Conservation (phyloP, 306 rosid genomes). For the Urtica urens region DNA sequence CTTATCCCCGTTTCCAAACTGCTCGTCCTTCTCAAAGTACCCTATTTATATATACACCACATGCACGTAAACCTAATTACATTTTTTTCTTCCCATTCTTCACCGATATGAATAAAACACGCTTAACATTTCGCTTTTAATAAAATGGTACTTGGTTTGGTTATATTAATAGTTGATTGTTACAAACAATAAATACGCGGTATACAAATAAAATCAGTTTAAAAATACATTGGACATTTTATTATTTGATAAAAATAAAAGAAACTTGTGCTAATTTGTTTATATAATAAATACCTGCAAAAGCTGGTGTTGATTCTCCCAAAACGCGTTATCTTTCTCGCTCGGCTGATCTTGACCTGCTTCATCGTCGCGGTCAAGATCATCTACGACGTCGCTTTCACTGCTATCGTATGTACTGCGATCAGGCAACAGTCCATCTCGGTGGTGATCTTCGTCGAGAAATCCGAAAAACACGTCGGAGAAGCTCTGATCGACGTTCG, state of each 20-base stretch:
- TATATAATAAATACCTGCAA: constrained; percentile 33
- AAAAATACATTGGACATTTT: too few relatives aligned
- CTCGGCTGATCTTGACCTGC: not conserved
- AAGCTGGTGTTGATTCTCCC: constrained; percentile 62
- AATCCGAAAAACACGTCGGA: constrained; percentile 58
- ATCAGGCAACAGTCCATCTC: not conserved
- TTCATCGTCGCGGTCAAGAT: constrained; percentile 15
- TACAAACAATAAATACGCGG: too few relatives aligned
- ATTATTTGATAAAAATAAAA: too few relatives aligned
- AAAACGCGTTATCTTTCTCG: constrained; percentile 33
- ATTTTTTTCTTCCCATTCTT: too few relatives aligned
- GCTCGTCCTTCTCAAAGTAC: constrained; percentile 35
- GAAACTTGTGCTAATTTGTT: too few relatives aligned
- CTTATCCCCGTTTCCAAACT: constrained; percentile 46
- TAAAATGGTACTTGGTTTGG: too few relatives aligned
- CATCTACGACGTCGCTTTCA: constrained; percentile 16
- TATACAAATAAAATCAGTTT: too few relatives aligned
- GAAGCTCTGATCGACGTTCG: constrained; percentile 10
- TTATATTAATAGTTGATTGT: too few relatives aligned
- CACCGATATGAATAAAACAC: too few relatives aligned
- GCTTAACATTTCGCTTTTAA: too few relatives aligned
- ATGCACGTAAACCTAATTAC: too few relatives aligned
- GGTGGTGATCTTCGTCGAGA: constrained; percentile 27
- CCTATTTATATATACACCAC: constrained; percentile 20
- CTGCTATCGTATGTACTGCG: constrained; percentile 21